Base-by-base conservation (phyloP, 139 green algal genomes). In the Chlamydomonas urium region DNA sequence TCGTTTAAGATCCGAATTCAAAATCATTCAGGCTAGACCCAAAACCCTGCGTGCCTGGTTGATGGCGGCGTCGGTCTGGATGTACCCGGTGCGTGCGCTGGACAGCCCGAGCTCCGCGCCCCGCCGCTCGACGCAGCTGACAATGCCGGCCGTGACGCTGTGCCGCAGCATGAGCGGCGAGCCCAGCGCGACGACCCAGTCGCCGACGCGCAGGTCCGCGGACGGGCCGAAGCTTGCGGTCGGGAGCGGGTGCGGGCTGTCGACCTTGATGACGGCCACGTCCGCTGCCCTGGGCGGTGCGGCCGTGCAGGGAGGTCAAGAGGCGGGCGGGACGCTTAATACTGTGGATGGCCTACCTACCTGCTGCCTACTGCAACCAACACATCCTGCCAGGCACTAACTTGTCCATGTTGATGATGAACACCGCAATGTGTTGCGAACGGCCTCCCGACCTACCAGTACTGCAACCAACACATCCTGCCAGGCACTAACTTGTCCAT, bases 161-260 rank as follows among this genome's bases (percentile, higher is more conserved):
- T 93, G 90, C 35, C 84, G 79, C 47, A 94, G 78, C 74, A 90
- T 81, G 65, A 93, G 81, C 3, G 89, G 89, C 61, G 63, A 84
- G 60, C 89, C 89, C 66, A 94, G 81, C 5, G 89, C 89, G 32
- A 93, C 74, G 26, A 94, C 85, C 87, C 87, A 94, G 74, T 92
- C 87, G 4, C 89, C 89, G 24, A 86, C 84, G 14, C 83, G 67
- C 69, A 94, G 78, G 10, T 62, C 28, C 1, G 62, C 36, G 4
- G 71, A 84, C 38, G 47, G 60, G 32, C 88, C 89, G 53, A 94
- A 71, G 33, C 67, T 62, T 0, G 69, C 80, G 6, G 28, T 24
- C 1, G 89, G 89, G 68, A 94, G 72, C 38, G 74, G 70, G 33
- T 78, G 67, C 14, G 73, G 68, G 0, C n/a, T 47, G 26, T 86